Base-by-base conservation (phyloP, 2,329 filamentous ascomycete genomes). In the Penicillium oxalicum region DNA sequence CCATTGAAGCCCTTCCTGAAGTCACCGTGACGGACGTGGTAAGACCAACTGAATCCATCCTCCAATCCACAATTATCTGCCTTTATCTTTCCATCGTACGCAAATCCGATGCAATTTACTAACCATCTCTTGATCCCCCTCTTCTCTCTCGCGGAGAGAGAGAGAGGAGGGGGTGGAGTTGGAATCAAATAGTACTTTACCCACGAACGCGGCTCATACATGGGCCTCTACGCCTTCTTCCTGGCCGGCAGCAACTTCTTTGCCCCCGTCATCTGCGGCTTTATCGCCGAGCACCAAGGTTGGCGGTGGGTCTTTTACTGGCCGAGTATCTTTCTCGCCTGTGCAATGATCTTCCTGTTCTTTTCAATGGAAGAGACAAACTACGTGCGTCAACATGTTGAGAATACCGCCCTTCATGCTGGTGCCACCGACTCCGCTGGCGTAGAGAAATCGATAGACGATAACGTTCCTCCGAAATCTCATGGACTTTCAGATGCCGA, bases 321-420 rank as follows among this genome's bases (percentile, higher is more conserved):
- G 72, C 73, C 74, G 9, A 73, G 75, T 4, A 77, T 79, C 25
- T 77, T 79, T 56, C 63, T 64, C 29, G 76, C 61, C 1, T 61
- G 66, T 1, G 70, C 69, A 1, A 71, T 76, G 32, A 55, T 77
- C 1, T 73, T 78, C 48, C 62, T 77, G 1, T 77, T 78, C 62
- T 75, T 79, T 54, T 74, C 75, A 61, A 75, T 78, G 70, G 77
- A 80, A 56, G 77, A 80, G 58, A 78, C 77, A 3, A 79, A 77
- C 61, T 78, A 75, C 52, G 56, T 59, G 4, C 68, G 71, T 5
- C 54, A 61, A 6, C 12, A 57, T 40, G 40, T 46, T 29, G 53
- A 49, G 26, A 37, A 36, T n/a, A 25, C 47, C 18, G 18, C 18
- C 2, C 18, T 18, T 18, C 18, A 18, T 18, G 18, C 18, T 18